These are phyloP conservation scores for Wickerhamomyces kurtzmanii DNA, from an alignment of 805 yeast species.

Conservation along the genomic window DNA sequence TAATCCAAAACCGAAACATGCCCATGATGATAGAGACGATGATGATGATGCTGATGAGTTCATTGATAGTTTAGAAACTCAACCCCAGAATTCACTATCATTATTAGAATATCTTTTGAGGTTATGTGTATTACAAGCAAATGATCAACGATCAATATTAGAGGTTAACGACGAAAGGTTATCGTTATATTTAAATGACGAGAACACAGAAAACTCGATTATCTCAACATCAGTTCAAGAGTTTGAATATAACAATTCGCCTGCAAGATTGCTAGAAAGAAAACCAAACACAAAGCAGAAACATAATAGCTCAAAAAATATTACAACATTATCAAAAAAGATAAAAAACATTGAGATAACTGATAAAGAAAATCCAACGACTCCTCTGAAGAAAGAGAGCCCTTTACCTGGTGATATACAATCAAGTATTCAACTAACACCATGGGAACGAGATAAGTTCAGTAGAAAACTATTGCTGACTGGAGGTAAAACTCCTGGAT, in stretches of 20 bases:
- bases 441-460: conserved; percentile 20
- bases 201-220: conserved; percentile 17
- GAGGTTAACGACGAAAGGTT: conserved; percentile 60
- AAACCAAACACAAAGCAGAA: neutral
- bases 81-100: conserved; percentile 28
- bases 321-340: conserved; percentile 1
- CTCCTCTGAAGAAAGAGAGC: neutral
- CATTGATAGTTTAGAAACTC: conserved; percentile 2
- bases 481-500: too few species aligned
- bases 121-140: conserved; percentile 47
- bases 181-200: conserved; percentile 51
- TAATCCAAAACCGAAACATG: conserved; percentile 15
- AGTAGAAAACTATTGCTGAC: too few species aligned
- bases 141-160: conserved; percentile 43
- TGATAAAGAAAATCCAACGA: neutral
- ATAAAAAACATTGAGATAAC: conserved; percentile 2
- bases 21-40: conserved; percentile 13
- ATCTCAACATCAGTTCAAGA: neutral
- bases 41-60: conserved; percentile 11
- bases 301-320: neutral
- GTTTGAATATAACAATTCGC: conserved; percentile 1
- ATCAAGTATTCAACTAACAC: conserved; percentile 10
- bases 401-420: conserved; percentile 6
- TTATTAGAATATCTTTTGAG: conserved; percentile 56
- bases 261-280: neutral